A percentile compares a stretch with the other conserved stretches of the same genome.
phyloP scores from a whole-genome alignment of 2,329 filamentous ascomycete genomes.

The Didymella glomerata region DNA sequence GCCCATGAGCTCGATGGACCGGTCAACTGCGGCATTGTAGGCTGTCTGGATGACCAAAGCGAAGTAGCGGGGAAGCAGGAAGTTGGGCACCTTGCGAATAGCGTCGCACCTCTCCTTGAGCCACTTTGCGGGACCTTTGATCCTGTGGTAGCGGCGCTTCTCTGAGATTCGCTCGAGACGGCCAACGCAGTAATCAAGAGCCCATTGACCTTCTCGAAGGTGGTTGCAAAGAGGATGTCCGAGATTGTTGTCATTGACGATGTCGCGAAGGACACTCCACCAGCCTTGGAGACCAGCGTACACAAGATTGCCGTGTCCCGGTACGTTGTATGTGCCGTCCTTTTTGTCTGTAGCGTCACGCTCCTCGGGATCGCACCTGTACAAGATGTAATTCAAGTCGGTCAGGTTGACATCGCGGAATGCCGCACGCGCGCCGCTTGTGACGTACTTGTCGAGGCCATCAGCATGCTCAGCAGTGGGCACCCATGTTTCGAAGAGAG shows the following conservation, averaged over 20 bases:
- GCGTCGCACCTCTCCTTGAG: slow-evolving; percentile 84
- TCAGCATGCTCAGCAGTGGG: slow-evolving; percentile 83
- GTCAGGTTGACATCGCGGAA: slow-evolving; percentile 78
- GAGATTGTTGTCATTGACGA: slow-evolving; percentile 88
- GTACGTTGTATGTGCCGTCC: slow-evolving; percentile 90
- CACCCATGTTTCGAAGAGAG: slow-evolving; percentile 95
- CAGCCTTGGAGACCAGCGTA: slow-evolving; percentile 98
- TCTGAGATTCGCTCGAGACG: slow-evolving; percentile 77
- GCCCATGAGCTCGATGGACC: slow-evolving; percentile 80
- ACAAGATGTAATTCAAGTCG: slow-evolving; percentile 91
- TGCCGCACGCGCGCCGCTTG: slow-evolving; percentile 78
- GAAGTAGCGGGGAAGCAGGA: slow-evolving; percentile 92
- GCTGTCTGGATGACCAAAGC: slow-evolving; percentile 86
- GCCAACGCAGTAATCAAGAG: slow-evolving; percentile 83
- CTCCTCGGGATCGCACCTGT: slow-evolving; percentile 90
- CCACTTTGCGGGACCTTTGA: slow-evolving; percentile 77
- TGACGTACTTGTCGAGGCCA: slow-evolving; percentile 86
- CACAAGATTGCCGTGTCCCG: slow-evolving; percentile 81
- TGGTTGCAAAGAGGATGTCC: slow-evolving; percentile 95
- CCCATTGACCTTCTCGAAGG: slow-evolving; percentile 89
- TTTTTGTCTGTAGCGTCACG: slow-evolving; percentile 77
- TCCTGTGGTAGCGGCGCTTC: slow-evolving; percentile 66
- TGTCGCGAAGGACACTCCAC: slow-evolving; percentile 89
- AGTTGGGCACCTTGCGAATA: slow-evolving; percentile 84
- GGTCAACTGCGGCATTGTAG: slow-evolving; percentile 83